Base-by-base conservation (phyloP, 352 stramenopile genomes). In the Phytophthora pluvialis region DNA sequence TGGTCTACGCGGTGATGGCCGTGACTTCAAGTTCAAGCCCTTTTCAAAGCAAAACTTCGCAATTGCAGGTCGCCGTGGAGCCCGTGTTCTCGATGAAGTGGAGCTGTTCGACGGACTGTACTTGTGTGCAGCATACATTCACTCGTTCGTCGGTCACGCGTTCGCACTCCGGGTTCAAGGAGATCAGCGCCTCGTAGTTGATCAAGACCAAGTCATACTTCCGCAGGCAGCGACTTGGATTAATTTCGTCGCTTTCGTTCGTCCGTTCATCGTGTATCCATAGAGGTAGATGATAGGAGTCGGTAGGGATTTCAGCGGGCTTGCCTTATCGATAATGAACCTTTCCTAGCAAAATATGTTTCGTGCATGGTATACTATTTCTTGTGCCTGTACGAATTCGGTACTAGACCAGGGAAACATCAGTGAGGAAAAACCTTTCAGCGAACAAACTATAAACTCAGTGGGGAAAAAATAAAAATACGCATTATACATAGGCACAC, bases 401-500 rank as follows among this genome's bases (percentile, higher is more conserved):
- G 46, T 64, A 56, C 26, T 50, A n/a, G 44, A 50, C 36, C 43
- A 44, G 56, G 38, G 16, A 64, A 57, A 57, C 45, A 36, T 57
- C 45, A 57, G 32, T 39, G 54, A 62, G 42, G 40, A 5, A 35
- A 42, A 50, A 48, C 21, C 18, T 62, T 47, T 21, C 31, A 3
- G 15, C 15, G 36, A 39, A 26, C 12, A 58, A 48, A 47, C 2
- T 33, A 39, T 43, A 45, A 40, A 48, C 50, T 9, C n/a, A 47
- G 39, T 40, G 36, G 26, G 36, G n/a, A n/a, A 48, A 58, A 62
- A 47, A 42, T 50, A 48, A 59, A 51, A 44, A 38, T 36, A 36
- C 26, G 38, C 52, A 36, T 13, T 28, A 5, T 18, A 26, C n/a
- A 60, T 25, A 21, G 21, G 4, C 39, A 50, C 13, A n/a, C 28